A percentile compares a stretch with the other conserved stretches of the same genome.
Conservation (phyloP, 768 basidiomycete genomes). For the Suillus ampliporus region DNA sequence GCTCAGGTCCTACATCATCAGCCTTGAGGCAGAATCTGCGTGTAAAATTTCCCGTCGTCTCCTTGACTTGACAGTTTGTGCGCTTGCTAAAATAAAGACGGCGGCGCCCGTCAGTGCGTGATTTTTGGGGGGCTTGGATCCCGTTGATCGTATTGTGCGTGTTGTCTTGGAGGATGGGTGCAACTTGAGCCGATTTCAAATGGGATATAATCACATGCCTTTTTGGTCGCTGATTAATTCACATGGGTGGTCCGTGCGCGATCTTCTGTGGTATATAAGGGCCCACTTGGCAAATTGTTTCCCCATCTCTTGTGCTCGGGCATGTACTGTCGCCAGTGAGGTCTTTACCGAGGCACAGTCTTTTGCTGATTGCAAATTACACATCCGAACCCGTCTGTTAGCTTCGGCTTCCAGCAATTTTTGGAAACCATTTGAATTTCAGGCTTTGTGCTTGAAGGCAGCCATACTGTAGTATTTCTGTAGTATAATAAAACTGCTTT, state of each 20-base stretch:
- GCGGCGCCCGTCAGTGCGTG: neutral
- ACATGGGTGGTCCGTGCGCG: slow-evolving; percentile 57
- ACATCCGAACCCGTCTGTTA: slow-evolving; percentile 93
- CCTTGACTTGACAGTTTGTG: neutral
- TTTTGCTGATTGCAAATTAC: slow-evolving; percentile 95
- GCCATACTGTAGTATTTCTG: too few species aligned
- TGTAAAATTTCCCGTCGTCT: neutral
- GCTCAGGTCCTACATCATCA: neutral
- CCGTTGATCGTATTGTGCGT: too few species aligned
- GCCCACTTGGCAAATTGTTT: slow-evolving; percentile 20
- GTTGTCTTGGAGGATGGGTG: neutral
- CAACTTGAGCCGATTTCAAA: neutral
- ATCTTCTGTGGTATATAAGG: slow-evolving; percentile 40
- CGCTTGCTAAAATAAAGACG: neutral
- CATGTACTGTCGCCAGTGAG: slow-evolving; percentile 95
- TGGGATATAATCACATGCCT: neutral
- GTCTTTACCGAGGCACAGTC: slow-evolving; percentile 93
- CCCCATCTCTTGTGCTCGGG: slow-evolving; percentile 91
- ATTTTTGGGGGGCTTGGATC: neutral
- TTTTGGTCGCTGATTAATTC: neutral
- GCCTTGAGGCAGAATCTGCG: neutral
- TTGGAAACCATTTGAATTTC: slow-evolving; percentile 58
- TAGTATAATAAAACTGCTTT: too few species aligned
- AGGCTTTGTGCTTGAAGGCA: neutral
- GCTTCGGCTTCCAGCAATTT: slow-evolving; percentile 93